Evolutionary conservation across 2,329 filamentous ascomycete species (phyloP).

Genomic region (Ophiostoma tasmaniense): DNA sequence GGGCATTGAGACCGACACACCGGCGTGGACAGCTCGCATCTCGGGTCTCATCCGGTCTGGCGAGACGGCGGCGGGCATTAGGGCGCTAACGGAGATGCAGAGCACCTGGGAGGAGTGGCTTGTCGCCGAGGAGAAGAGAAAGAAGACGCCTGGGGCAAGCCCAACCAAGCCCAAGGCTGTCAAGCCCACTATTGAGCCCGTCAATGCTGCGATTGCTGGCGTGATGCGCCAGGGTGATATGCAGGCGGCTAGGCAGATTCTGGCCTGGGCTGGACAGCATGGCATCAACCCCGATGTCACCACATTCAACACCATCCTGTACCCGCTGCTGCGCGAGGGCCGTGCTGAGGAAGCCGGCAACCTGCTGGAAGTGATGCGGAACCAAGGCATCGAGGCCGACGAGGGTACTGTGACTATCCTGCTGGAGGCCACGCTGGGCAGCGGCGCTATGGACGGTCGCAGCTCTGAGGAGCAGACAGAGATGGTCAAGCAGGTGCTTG

Average conservation of each 20-base stretch:
- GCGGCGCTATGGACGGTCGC: slow-evolving; percentile 30
- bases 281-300: slow-evolving; percentile 48
- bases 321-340: slow-evolving; percentile 45
- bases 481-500: slow-evolving; percentile 44
- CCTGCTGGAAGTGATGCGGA: slow-evolving; percentile 52
- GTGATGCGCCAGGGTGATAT: slow-evolving; percentile 44
- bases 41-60: slow-evolving; percentile 53
- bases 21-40: slow-evolving; percentile 64
- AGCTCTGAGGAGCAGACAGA: slow-evolving; percentile 12
- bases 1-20: slow-evolving; percentile 51
- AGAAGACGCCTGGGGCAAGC: slow-evolving; percentile 8
- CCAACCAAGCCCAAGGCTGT: slow-evolving; percentile 30
- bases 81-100: slow-evolving; percentile 58
- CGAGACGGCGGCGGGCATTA: slow-evolving; percentile 47
- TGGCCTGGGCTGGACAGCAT: slow-evolving; percentile 50
- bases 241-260: slow-evolving; percentile 42
- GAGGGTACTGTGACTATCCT: slow-evolving; percentile 66
- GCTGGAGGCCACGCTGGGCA: slow-evolving; percentile 47
- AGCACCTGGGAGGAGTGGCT: slow-evolving; percentile 42
- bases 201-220: slow-evolving; percentile 63
- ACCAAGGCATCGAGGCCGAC: slow-evolving; percentile 48
- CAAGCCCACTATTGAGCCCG: slow-evolving; percentile 52
- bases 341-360: slow-evolving; percentile 39
- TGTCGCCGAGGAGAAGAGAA: neutral
- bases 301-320: slow-evolving; percentile 63